Evolutionary conservation across 2,329 filamentous ascomycete genomes (phyloP).

Genomic region (Tolypocladium pustulatum): DNA sequence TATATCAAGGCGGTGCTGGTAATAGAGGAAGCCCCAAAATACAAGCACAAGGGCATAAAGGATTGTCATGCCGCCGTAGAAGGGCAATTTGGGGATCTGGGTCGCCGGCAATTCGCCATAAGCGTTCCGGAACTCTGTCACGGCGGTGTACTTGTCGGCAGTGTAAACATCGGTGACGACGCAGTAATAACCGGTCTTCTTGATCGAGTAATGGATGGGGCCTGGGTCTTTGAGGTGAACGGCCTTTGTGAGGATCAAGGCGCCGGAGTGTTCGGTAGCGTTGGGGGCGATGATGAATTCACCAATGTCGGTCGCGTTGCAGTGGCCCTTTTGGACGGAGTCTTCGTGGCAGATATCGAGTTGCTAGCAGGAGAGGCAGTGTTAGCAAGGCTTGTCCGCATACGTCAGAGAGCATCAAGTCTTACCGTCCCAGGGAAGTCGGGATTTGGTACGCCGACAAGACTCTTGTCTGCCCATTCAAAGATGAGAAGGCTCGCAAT

Average conservation of each 20-base stretch:
- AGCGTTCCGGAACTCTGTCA: constrained; percentile 88
- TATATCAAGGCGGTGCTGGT: constrained; percentile 88
- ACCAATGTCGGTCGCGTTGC: constrained; percentile 68
- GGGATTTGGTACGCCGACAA: constrained; percentile 60
- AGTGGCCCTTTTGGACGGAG: constrained; percentile 58
- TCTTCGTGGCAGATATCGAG: constrained; percentile 62
- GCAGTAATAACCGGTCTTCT: constrained; percentile 93
- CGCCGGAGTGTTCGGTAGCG: constrained; percentile 59
- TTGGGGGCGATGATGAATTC: constrained; percentile 75
- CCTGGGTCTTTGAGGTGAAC: constrained; percentile 69
- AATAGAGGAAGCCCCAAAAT: constrained; percentile 90
- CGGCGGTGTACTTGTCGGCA: constrained; percentile 60
- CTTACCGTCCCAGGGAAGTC: constrained; percentile 22
- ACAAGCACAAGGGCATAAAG: constrained; percentile 79
- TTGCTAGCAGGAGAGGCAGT: constrained; percentile 15
- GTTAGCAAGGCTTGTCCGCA: background rate
- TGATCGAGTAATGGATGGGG: constrained; percentile 71
- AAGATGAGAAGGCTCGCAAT: constrained; percentile 81
- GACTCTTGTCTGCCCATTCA: constrained; percentile 78
- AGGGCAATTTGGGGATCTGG: constrained; percentile 93
- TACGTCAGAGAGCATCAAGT: constrained; percentile 23
- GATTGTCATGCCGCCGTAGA: constrained; percentile 90
- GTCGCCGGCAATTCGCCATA: constrained; percentile 93
- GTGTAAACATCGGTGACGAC: constrained; percentile 68
- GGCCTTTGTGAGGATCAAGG: constrained; percentile 66